phyloP scores from a whole-genome alignment of 805 yeast species.

The Metschnikowia reukaufii region DNA sequence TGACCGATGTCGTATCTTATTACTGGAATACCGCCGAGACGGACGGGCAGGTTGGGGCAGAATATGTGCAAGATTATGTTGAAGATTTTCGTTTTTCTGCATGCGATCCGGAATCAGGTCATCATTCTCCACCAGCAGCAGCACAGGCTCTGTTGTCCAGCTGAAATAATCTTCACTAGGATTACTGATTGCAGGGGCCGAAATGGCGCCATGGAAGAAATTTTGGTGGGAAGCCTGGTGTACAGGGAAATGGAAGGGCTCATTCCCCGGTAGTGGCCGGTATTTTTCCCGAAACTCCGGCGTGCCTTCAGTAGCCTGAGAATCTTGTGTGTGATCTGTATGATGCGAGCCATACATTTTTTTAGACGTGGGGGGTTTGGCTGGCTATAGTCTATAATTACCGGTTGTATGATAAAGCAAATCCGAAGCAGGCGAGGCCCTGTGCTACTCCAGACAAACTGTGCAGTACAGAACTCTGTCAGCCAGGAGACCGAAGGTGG shows the following conservation, averaged over 20 bases:
- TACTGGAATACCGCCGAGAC: conserved; percentile 6
- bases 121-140: not conserved
- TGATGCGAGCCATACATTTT: conserved; percentile 6
- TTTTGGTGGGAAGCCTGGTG: conserved; percentile 4
- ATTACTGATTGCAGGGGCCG: conserved; percentile 18
- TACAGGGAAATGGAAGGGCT: conserved; percentile 7
- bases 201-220: conserved; percentile 13
- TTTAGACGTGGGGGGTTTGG: not conserved
- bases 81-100: not conserved
- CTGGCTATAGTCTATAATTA: not conserved
- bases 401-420: not conserved
- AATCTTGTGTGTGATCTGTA: not conserved
- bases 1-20: conserved; percentile 15
- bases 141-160: not conserved
- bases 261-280: conserved; percentile 9
- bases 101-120: not conserved
- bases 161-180: conserved; percentile 17
- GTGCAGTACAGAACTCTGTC: not conserved
- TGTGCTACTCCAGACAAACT: not conserved
- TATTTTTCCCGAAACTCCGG: not conserved
- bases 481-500: not conserved
- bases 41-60: conserved; percentile 4
- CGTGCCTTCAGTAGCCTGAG: not conserved
- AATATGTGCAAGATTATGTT: conserved; percentile 2
- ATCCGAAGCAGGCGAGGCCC: not conserved